Conservation (phyloP, 2,329 filamentous ascomycete genomes). For the Endothia cerciana region DNA sequence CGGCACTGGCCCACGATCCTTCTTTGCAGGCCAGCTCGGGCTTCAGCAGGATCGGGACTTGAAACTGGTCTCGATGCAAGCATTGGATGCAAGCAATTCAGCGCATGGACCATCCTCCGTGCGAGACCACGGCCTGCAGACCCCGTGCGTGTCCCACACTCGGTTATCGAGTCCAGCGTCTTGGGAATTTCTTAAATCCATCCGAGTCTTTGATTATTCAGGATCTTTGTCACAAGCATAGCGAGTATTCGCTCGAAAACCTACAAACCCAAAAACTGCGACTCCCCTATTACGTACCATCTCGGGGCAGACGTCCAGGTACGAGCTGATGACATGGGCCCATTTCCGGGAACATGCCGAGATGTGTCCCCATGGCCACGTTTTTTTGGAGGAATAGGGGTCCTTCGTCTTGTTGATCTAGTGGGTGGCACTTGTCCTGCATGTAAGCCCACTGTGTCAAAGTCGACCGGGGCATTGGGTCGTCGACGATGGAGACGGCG, state of each 20-base stretch:
- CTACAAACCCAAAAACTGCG: background rate
- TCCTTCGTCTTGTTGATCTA: conserved; percentile 3
- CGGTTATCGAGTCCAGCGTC: conserved; percentile 6
- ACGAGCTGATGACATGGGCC: conserved; percentile 4
- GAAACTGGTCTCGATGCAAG: conserved; percentile 2
- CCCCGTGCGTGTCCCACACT: conserved; percentile 2
- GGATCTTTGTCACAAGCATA: no score
- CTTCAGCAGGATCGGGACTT: conserved; percentile 4
- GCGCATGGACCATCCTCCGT: conserved; percentile 10
- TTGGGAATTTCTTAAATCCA: conserved; percentile 13
- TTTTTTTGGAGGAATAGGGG: conserved; percentile 26
- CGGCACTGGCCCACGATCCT: conserved; percentile 3
- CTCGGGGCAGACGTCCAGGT: conserved; percentile 23
- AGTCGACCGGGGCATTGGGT: background rate
- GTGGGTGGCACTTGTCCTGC: background rate
- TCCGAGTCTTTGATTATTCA: background rate
- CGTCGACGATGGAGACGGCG: background rate
- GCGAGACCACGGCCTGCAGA: background rate
- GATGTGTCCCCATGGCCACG: conserved; percentile 18
- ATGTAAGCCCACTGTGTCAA: conserved; percentile 11
- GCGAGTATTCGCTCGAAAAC: no score
- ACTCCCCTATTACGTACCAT: conserved; percentile 22
- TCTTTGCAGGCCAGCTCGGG: conserved; percentile 6
- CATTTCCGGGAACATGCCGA: conserved; percentile 25
- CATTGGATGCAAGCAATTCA: conserved; percentile 10